These are phyloP conservation scores for Ascochyta koolunga DNA, from an alignment of 2,329 filamentous ascomycete species.

Conservation along the genomic window DNA sequence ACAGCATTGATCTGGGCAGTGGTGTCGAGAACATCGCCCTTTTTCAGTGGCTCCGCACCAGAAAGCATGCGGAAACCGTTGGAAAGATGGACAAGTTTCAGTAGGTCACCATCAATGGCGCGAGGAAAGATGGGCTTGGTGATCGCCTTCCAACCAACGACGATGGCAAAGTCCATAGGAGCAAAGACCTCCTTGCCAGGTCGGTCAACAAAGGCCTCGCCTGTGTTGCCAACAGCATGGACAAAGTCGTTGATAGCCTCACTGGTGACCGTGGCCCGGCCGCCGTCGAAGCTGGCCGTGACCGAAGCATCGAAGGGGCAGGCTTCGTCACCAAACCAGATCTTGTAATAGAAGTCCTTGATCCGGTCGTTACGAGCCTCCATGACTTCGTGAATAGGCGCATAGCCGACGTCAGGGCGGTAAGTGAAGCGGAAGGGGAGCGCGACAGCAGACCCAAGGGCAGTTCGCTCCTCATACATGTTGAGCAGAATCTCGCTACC, in stretches of 20 bases:
- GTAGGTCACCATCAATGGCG: conserved; percentile 91
- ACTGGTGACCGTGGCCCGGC: conserved; percentile 81
- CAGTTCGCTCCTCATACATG: conserved; percentile 92
- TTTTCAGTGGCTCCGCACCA: conserved; percentile 91
- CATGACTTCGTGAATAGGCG: conserved; percentile 98
- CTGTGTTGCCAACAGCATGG: conserved; percentile 97
- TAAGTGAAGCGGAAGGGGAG: conserved; percentile 90
- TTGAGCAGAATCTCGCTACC: conserved; percentile 84
- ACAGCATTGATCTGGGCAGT: conserved; percentile 97
- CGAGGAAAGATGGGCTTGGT: conserved; percentile 99
- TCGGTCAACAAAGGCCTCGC: conserved; percentile 94
- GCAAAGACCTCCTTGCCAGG: conserved; percentile 93
- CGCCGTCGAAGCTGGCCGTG: conserved; percentile 88
- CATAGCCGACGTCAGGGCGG: conserved; percentile 92
- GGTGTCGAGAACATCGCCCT: conserved; percentile 89
- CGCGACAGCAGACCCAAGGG: conserved; percentile 79
- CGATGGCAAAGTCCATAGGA: conserved; percentile 98
- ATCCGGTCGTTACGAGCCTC: conserved; percentile 93
- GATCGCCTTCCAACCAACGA: conserved; percentile 98
- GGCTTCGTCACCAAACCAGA: conserved; percentile 91
- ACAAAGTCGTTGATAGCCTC: conserved; percentile 98
- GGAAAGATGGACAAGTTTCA: conserved; percentile 95
- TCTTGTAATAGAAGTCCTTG: conserved; percentile 98
- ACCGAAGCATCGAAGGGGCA: conserved; percentile 85
- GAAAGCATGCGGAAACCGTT: conserved; percentile 99